These are phyloP conservation scores for Penicillium pulvis DNA, from an alignment of 495 filamentous ascomycete genomes.

Conservation along the genomic window DNA sequence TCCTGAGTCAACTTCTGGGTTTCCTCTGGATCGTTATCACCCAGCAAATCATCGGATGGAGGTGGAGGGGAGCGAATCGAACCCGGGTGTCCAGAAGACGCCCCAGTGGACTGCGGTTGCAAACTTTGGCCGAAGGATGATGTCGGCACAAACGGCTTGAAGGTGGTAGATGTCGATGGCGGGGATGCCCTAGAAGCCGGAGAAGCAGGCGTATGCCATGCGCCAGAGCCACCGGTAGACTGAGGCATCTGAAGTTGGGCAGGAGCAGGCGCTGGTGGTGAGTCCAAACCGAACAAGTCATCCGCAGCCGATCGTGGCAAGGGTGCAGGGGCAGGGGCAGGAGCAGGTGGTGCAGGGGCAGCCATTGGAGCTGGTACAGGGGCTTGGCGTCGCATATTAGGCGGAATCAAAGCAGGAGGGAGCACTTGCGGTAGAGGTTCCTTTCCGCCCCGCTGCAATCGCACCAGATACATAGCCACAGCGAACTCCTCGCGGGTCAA, in stretches of 20 bases:
- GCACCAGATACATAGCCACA: conserved; percentile 95
- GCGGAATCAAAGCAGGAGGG: conserved; percentile 81
- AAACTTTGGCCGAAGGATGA: conserved; percentile 88
- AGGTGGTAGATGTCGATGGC: conserved; percentile 50
- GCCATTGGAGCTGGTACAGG: conserved; percentile 44
- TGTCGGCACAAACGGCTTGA: conserved; percentile 89
- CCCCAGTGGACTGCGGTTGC: conserved; percentile 75
- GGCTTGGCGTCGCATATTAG: conserved; percentile 75
- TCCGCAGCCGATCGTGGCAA: conserved; percentile 73
- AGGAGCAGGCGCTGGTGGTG: conserved; percentile 53
- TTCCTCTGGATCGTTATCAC: conserved; percentile 88
- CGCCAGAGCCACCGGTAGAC: conserved; percentile 69
- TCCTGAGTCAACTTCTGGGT: conserved; percentile 85
- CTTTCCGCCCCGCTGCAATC: conserved; percentile 76
- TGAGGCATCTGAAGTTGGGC: conserved; percentile 63
- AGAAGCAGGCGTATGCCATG: conserved; percentile 44
- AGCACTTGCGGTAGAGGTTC: conserved; percentile 70
- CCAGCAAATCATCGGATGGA: conserved; percentile 85
- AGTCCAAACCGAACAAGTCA: conserved; percentile 87
- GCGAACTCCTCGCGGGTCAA: conserved; percentile 90
- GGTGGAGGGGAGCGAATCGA: conserved; percentile 51
- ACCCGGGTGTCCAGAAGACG: conserved; percentile 51
- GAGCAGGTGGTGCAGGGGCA: conserved; percentile 53
- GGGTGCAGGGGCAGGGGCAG: conserved; percentile 49
- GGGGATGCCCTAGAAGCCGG: conserved; percentile 41